These are phyloP conservation scores for Cordyceps tenuipes DNA, from an alignment of 2,329 filamentous ascomycete species.

Conservation along the genomic window DNA sequence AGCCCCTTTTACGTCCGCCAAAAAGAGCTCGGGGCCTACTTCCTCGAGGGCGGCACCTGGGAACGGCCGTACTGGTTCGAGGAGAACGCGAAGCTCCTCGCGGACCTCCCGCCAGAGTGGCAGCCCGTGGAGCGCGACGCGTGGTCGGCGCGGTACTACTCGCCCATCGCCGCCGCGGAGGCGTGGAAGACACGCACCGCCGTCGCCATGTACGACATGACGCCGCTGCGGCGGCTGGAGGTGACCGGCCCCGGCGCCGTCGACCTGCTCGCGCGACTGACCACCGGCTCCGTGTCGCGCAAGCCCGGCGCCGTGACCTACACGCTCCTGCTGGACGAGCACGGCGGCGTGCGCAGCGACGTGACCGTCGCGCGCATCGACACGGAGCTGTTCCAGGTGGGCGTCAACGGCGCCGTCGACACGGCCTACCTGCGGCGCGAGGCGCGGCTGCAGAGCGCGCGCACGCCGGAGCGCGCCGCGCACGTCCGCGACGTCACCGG, in stretches of 20 bases:
- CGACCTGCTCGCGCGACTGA: constrained; percentile 44
- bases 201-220: constrained; percentile 56
- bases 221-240: constrained; percentile 49
- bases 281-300: constrained; percentile 40
- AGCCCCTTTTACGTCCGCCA: constrained; percentile 51
- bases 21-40: constrained; percentile 46
- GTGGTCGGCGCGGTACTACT: constrained; percentile 51
- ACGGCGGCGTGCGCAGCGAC: constrained; percentile 48
- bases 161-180: constrained; percentile 49
- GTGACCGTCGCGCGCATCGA: constrained; percentile 46
- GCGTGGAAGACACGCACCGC: constrained; percentile 58
- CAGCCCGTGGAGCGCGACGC: constrained; percentile 45
- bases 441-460: constrained; percentile 38
- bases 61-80: constrained; percentile 57
- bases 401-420: constrained; percentile 47
- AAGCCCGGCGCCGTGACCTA: constrained; percentile 45
- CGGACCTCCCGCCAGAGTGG: constrained; percentile 45
- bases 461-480: constrained; percentile 32
- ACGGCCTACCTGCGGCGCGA: constrained; percentile 45
- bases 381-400: constrained; percentile 43
- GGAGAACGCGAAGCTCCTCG: constrained; percentile 42
- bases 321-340: constrained; percentile 44
- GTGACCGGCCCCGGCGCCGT: constrained; percentile 49
- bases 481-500: constrained; percentile 52
- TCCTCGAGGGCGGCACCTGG: constrained; percentile 53